A percentile compares a stretch with the other conserved stretches of the same genome.
phyloP scores from a whole-genome alignment of 306 rosid genomes.

The Quillaja saponaria region DNA sequence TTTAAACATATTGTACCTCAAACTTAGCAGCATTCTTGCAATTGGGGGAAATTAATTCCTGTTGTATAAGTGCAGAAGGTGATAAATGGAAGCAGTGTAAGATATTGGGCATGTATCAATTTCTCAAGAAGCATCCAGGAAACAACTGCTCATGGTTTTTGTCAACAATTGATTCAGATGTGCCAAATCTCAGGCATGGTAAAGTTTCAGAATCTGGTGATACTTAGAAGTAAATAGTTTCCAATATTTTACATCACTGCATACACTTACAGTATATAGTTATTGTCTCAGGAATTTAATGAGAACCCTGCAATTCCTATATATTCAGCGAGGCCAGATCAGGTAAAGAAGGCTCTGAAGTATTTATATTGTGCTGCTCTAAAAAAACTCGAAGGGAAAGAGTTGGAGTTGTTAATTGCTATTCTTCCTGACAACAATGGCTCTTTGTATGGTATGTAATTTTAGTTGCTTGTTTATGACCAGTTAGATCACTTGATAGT shows the following conservation, averaged over 20 bases:
- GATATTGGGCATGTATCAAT: constrained; percentile 55
- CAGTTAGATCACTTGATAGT: constrained; percentile 6
- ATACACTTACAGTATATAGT: not conserved
- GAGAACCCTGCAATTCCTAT: constrained; percentile 45
- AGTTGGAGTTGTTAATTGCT: constrained; percentile 51
- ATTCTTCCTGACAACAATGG: constrained; percentile 60
- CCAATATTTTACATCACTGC: too few relatives aligned
- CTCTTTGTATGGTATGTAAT: constrained; percentile 45
- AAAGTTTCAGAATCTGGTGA: constrained; percentile 25
- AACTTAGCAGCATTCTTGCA: not conserved
- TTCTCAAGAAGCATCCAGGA: constrained; percentile 56
- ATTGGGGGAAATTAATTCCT: not conserved
- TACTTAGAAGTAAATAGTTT: too few relatives aligned
- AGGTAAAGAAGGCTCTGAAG: constrained; percentile 51
- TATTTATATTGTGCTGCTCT: constrained; percentile 40
- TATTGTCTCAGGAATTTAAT: constrained; percentile 40
- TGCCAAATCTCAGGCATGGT: constrained; percentile 66
- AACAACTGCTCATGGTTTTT: constrained; percentile 48
- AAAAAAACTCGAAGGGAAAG: constrained; percentile 47
- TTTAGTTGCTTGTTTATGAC: constrained; percentile 3
- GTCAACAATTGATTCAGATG: constrained; percentile 61
- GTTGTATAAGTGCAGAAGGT: constrained; percentile 46
- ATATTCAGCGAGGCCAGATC: constrained; percentile 45
- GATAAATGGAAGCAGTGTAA: constrained; percentile 53
- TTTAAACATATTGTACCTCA: not conserved